Evolutionary conservation across 2,329 filamentous ascomycete genomes (phyloP).

Genomic region (Akanthomyces dipterigenus): DNA sequence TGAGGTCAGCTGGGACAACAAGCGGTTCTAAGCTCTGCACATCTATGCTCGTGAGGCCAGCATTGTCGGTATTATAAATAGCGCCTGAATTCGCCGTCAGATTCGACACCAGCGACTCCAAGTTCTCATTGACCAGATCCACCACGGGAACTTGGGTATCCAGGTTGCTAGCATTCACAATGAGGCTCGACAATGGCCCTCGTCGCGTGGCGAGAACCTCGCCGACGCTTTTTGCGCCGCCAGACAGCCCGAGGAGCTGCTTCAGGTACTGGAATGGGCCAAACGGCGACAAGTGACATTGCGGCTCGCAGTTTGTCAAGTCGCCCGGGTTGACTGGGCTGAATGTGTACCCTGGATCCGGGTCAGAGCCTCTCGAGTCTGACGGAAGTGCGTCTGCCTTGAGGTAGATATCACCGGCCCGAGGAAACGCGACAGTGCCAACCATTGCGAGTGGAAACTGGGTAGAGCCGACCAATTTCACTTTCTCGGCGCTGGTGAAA

Average conservation of each 20-base stretch:
- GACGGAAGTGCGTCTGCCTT: background rate
- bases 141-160: background rate
- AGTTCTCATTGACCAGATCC: slow-evolving; percentile 6
- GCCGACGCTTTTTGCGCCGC: background rate
- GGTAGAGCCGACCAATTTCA: background rate
- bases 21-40: background rate
- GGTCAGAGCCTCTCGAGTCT: background rate
- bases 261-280: slow-evolving; percentile 5
- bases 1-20: background rate
- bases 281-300: slow-evolving; percentile 6
- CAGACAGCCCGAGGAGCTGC: background rate
- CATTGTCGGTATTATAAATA: background rate
- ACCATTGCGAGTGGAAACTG: background rate
- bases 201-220: background rate
- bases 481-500: background rate
- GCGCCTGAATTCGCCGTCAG: background rate
- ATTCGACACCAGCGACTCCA: slow-evolving; percentile 2
- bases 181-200: background rate
- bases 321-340: background rate
- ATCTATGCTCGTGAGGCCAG: background rate
- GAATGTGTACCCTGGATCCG: background rate
- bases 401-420: background rate
- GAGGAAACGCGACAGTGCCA: slow-evolving; percentile 1
- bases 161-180: background rate
- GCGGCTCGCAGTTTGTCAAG: slow-evolving; percentile 3